Percentiles rank a stretch among this genome's conserved stretches.
Evolutionary conservation across 176 grass and related monocot species (phyloP).

Genomic region (Bromus sterilis): DNA sequence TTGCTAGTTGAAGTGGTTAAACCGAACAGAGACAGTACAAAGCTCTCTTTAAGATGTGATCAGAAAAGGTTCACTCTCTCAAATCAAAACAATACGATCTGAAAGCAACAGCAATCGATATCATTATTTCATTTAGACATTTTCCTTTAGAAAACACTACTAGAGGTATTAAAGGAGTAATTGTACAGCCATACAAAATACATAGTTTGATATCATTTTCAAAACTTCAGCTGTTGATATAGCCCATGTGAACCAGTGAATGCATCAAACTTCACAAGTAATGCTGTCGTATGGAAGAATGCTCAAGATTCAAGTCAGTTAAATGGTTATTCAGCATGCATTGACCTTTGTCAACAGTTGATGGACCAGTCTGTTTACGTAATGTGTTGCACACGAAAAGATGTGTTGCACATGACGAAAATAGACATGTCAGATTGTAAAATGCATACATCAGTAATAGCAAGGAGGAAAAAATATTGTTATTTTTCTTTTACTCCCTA

Average conservation of each 20-base stretch:
- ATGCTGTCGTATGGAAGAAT: neutral
- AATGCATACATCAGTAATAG: neutral
- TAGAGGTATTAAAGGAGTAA: neutral
- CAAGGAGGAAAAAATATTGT: neutral
- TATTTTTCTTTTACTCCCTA: neutral
- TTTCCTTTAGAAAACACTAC: neutral
- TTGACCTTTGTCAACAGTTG: neutral
- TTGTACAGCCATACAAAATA: neutral
- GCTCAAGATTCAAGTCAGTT: neutral
- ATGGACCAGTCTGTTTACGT: neutral
- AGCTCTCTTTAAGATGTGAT: neutral
- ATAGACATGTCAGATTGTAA: neutral
- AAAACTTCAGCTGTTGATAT: neutral
- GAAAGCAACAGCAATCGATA: neutral
- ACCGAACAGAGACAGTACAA: constrained; percentile 2
- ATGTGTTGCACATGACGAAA: neutral
- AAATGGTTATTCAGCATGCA: neutral
- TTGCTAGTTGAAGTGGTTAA: neutral
- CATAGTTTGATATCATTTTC: neutral
- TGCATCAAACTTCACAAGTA: neutral
- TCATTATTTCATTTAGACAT: neutral
- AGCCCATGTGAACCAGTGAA: neutral
- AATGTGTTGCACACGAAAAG: neutral
- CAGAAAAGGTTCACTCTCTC: neutral
- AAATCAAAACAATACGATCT: neutral